Conservation (phyloP, 148 eudicot genomes). For the Rheum nobile region DNA sequence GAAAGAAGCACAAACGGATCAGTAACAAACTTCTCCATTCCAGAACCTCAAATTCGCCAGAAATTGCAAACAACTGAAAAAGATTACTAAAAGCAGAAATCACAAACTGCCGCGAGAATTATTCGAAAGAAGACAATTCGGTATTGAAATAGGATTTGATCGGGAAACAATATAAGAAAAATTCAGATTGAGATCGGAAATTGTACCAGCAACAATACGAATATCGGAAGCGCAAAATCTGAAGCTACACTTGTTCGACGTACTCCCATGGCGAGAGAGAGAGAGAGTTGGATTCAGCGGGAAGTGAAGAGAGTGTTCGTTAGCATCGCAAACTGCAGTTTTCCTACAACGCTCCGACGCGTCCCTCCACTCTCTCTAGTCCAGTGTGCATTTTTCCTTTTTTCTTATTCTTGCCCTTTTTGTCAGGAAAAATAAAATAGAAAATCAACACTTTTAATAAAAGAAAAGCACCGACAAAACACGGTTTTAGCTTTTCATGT, state of each 20-base stretch:
- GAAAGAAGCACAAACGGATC: neutral
- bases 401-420: neutral
- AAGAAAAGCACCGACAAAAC: constrained; percentile 3
- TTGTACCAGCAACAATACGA: constrained; percentile 14
- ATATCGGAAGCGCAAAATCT: neutral
- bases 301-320: constrained; percentile 4
- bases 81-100: neutral
- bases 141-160: neutral
- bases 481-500: neutral
- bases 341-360: neutral
- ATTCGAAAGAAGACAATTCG: neutral
- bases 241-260: constrained; percentile 11
- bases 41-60: neutral
- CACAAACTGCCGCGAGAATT: neutral
- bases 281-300: constrained; percentile 7
- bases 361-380: neutral
- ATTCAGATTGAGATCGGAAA: neutral
- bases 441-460: neutral
- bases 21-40: neutral
- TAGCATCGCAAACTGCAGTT: constrained; percentile 7
- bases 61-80: neutral
- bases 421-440: neutral
- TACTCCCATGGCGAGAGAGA: constrained; percentile 11
- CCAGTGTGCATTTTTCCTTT: neutral
- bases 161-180: neutral